These are phyloP conservation scores for Amaranthus palmeri DNA, from an alignment of 148 eudicot species.

Conservation along the genomic window DNA sequence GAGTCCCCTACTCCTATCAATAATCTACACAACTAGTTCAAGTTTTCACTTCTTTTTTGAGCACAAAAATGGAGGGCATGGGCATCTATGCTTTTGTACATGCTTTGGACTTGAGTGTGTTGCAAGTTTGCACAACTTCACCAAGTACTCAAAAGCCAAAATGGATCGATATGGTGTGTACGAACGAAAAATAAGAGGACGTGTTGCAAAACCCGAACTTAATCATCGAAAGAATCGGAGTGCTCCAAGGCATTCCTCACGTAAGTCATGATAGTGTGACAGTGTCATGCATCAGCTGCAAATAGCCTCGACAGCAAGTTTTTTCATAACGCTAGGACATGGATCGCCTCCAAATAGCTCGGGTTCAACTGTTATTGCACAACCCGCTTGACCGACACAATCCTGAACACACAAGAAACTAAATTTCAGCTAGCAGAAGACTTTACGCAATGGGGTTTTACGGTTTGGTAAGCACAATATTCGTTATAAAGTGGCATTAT, in stretches of 20 bases:
- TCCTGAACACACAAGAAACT: constrained; percentile 38
- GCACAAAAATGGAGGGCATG: constrained; percentile 6
- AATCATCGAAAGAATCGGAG: constrained; percentile 5
- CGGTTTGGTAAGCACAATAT: too few species aligned
- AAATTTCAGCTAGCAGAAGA: background rate
- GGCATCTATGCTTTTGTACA: constrained; percentile 26
- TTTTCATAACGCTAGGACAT: constrained; percentile 94
- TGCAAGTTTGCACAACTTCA: constrained; percentile 45
- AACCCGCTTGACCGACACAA: constrained; percentile 71
- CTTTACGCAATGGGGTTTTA: too few species aligned
- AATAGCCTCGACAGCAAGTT: constrained; percentile 80
- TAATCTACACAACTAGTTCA: background rate
- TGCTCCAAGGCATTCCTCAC: background rate
- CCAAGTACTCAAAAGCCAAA: constrained; percentile 15
- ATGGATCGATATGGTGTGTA: constrained; percentile 9
- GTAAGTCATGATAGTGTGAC: background rate
- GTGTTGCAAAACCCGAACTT: background rate
- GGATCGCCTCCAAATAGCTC: constrained; percentile 91
- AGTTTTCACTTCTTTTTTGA: background rate
- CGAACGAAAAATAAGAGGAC: background rate
- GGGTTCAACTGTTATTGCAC: constrained; percentile 72
- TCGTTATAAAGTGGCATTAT: too few species aligned
- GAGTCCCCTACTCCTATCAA: background rate
- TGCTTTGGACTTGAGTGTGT: constrained; percentile 27
- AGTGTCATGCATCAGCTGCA: constrained; percentile 48